phyloP scores from a whole-genome alignment of 2,329 filamentous ascomycete species.

The Paradendryphiella salina region DNA sequence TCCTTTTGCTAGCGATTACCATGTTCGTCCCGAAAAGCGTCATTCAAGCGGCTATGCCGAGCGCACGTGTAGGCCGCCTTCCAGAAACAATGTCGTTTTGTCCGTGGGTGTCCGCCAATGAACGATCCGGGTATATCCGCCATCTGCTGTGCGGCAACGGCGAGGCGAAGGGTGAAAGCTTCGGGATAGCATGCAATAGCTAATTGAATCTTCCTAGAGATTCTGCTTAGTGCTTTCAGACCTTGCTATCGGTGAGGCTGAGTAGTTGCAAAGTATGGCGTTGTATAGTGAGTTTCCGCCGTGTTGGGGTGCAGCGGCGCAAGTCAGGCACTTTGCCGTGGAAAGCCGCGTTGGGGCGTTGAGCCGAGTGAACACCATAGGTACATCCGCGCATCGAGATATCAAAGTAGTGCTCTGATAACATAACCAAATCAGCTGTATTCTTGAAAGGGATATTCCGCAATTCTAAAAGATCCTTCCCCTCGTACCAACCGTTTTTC shows the following conservation, averaged over 20 bases:
- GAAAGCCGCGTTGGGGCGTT: constrained; percentile 8
- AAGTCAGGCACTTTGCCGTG: constrained; percentile 3
- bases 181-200: background rate
- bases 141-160: background rate
- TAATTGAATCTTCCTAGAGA: too few species aligned
- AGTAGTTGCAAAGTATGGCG: background rate
- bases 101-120: constrained; percentile 27
- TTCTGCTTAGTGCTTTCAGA: background rate
- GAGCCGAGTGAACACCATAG: constrained; percentile 5
- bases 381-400: constrained; percentile 1
- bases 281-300: background rate
- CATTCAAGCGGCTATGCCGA: constrained; percentile 33
- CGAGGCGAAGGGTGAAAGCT: background rate
- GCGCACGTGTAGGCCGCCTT: constrained; percentile 28
- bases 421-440: background rate
- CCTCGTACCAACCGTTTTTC: background rate
- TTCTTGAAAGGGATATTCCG: background rate
- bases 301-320: constrained; percentile 1
- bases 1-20: constrained; percentile 16
- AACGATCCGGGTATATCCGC: constrained; percentile 28
- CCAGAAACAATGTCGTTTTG: constrained; percentile 17
- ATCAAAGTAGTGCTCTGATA: background rate
- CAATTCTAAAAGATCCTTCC: too few species aligned
- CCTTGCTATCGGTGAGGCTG: background rate
- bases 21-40: constrained; percentile 23